Evolutionary conservation across 1,284 basidiomycete species (phyloP), one percentile per base, ranked within the genome.

Genomic region (Cystobasidium slooffiae): DNA sequence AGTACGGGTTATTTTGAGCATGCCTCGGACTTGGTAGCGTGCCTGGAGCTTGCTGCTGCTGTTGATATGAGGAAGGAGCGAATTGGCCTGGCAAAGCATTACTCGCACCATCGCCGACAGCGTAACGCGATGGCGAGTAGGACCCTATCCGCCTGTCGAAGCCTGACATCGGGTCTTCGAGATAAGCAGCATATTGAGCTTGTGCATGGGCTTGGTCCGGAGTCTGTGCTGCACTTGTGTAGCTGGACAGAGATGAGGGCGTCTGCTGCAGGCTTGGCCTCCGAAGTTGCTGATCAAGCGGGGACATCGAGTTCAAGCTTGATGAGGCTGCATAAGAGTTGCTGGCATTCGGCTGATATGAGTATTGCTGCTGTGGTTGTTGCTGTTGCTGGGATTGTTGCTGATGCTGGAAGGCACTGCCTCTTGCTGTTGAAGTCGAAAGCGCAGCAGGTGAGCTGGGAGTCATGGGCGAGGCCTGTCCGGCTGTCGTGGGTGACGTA

Each of bases 401-500:
- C 24, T 43, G 53, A n/a, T 58, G 66, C 56, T 49, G 68, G 20
- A 18, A 16, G 58, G 37, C 18, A 24, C 46, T 24, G n/a, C 37
- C 66, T 31, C 39, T 18, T 24, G 68, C 62, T 37, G 74, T 66
- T 24, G 70, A 53, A 24, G 44, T 63, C 16, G 68, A 62, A 31
- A 68, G 68, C 6, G 65, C 56, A 39, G 73, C 69, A 61, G 76
- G 64, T 55, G 76, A 64, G 65, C 53, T 73, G 46, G 70, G 70
- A 52, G 70, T 73, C 70, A 73, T 73, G 4, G 70, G 70, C 52
- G 62, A 65, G 14, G 52, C 62, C n/a, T 41, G 63, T 24, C 70
- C 70, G 1, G 63, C 63, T 12, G 70, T 73, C 6, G 70, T 73
- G 18, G 70, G 70, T 4, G 70, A 73, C 3, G 70, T 73, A 7